Evolutionary conservation across 2,329 filamentous ascomycete genomes (phyloP).

Genomic region (Penicillium sp.): DNA sequence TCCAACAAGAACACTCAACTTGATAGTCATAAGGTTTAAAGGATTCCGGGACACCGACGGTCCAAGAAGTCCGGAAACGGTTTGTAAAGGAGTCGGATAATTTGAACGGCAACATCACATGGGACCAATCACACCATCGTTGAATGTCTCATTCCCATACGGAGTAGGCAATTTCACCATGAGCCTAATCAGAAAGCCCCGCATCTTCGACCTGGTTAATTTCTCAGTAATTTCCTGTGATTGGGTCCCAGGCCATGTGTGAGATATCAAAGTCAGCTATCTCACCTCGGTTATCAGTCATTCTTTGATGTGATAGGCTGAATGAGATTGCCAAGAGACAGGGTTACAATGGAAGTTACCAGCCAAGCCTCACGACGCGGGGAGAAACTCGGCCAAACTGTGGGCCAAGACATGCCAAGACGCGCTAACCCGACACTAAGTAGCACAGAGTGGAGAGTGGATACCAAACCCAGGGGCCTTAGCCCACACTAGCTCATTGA

Average conservation of each 20-base stretch:
- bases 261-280: background rate
- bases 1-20: background rate
- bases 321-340: conserved; percentile 15
- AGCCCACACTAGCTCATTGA: background rate
- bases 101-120: background rate
- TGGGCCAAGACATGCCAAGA: conserved; percentile 9
- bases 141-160: conserved; percentile 1
- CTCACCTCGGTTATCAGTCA: background rate
- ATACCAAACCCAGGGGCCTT: background rate
- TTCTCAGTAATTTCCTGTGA: background rate
- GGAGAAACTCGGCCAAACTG: background rate
- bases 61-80: background rate
- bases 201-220: too few relatives aligned
- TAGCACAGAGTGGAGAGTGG: background rate
- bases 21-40: background rate
- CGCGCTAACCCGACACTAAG: background rate
- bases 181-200: background rate
- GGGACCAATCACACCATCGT: background rate
- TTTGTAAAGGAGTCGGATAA: background rate
- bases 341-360: conserved; percentile 25
- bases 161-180: background rate
- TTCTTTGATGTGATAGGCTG: background rate
- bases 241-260: conserved; percentile 1
- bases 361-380: conserved; percentile 21
- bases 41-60: conserved; percentile 3